Percentiles rank a stretch among this genome's conserved stretches.
phyloP scores from a whole-genome alignment of 495 filamentous ascomycete species.

The Annulohypoxylon moriforme region DNA sequence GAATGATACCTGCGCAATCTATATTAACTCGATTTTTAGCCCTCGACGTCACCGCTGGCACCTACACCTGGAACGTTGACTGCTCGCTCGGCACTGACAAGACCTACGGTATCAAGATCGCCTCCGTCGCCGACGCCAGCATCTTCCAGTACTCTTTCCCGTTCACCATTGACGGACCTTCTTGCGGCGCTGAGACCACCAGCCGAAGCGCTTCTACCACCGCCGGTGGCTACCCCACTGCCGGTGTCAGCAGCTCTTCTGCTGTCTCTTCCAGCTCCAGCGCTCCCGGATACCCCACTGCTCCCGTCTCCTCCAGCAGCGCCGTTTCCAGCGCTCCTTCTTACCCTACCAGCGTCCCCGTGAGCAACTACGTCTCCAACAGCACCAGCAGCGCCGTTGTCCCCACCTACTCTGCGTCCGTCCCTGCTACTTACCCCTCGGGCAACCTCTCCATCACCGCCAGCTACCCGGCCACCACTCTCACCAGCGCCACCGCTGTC shows the following conservation, averaged over 20 bases:
- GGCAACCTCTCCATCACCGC: constrained; percentile 31
- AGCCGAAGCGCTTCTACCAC: constrained; percentile 3
- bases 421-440: constrained; percentile 1
- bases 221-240: constrained; percentile 9
- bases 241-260: constrained; percentile 11
- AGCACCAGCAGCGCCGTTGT: constrained; percentile 31
- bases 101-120: constrained; percentile 60
- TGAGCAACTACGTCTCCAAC: constrained; percentile 27
- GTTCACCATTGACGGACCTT: constrained; percentile 55
- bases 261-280: constrained; percentile 6
- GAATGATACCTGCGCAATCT: neutral
- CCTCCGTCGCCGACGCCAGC: constrained; percentile 45
- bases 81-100: constrained; percentile 50
- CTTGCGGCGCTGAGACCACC: constrained; percentile 31
- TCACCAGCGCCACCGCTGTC: constrained; percentile 32
- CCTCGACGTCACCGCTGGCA: constrained; percentile 46
- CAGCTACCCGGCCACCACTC: constrained; percentile 23
- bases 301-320: constrained; percentile 4
- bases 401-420: neutral
- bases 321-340: neutral
- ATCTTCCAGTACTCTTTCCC: constrained; percentile 64
- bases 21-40: constrained; percentile 37
- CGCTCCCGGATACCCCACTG: constrained; percentile 8
- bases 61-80: constrained; percentile 55
- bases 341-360: constrained; percentile 36